phyloP scores from a whole-genome alignment of 345 rosid genomes.

The Chamaenerion angustifolium region DNA sequence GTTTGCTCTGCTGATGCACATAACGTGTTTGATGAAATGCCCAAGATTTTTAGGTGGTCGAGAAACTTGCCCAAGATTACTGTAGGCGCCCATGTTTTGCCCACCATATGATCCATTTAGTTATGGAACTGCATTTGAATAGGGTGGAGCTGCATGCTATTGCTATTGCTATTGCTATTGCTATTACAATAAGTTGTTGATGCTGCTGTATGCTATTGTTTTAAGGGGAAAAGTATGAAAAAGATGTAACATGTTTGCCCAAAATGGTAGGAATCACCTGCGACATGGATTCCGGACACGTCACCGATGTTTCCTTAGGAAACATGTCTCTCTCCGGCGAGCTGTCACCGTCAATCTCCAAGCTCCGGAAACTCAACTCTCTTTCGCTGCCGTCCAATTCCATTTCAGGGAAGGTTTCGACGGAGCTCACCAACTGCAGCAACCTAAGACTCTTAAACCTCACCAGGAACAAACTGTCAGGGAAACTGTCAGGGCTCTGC shows the following conservation, averaged over 20 bases:
- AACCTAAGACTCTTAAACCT: conserved; percentile 50
- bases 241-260: no score
- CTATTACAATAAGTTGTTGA: no score
- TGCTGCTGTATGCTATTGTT: no score
- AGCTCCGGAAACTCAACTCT: conserved; percentile 26
- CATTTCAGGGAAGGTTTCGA: conserved; percentile 48
- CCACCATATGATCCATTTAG: no score
- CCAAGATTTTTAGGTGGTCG: no score
- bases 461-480: conserved; percentile 31
- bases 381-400: conserved; percentile 35
- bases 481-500: conserved; percentile 25
- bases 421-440: conserved; percentile 26
- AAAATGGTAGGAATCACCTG: conserved; percentile 47
- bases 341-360: conserved; percentile 47
- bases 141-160: no score
- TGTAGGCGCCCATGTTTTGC: no score
- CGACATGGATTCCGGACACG: conserved; percentile 28
- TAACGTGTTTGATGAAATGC: no score
- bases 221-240: no score
- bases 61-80: no score
- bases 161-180: no score
- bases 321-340: conserved; percentile 42
- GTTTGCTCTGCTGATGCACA: conserved; percentile 67
- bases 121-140: no score
- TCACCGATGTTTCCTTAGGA: conserved; percentile 31